Conservation (phyloP, 345 rosid species). For the Euclidium syriacum region DNA sequence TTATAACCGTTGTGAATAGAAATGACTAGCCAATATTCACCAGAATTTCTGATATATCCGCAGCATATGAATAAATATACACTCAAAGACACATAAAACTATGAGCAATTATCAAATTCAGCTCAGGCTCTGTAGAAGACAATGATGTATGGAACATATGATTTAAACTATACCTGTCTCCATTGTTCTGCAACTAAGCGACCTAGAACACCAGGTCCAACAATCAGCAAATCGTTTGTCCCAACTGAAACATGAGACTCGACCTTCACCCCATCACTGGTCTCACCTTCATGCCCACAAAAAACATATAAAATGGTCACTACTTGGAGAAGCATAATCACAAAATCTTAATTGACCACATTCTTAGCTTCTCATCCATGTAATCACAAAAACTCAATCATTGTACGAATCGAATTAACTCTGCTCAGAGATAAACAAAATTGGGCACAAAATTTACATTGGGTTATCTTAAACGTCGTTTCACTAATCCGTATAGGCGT, state of each 20-base stretch:
- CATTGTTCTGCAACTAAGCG: slow-evolving; percentile 88
- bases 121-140: not conserved
- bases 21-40: not conserved
- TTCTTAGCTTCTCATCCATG: not conserved
- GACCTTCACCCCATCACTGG: slow-evolving; percentile 42
- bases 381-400: not conserved
- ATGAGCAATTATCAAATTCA: not conserved
- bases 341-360: not conserved
- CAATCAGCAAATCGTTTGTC: slow-evolving; percentile 67
- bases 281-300: slow-evolving; percentile 36
- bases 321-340: not conserved
- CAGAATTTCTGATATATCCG: not conserved
- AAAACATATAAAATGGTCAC: not conserved
- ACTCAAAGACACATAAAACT: not conserved
- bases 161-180: slow-evolving; percentile 50
- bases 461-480: not conserved
- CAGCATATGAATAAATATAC: not conserved
- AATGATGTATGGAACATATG: not conserved
- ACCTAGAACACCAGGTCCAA: slow-evolving; percentile 97
- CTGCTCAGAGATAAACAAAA: not conserved
- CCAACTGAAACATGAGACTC: slow-evolving; percentile 48
- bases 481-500: not conserved
- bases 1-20: not conserved
- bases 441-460: not conserved
- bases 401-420: not conserved